phyloP scores from a whole-genome alignment of 495 filamentous ascomycete species.

The Aspergillus olivimuriae region DNA sequence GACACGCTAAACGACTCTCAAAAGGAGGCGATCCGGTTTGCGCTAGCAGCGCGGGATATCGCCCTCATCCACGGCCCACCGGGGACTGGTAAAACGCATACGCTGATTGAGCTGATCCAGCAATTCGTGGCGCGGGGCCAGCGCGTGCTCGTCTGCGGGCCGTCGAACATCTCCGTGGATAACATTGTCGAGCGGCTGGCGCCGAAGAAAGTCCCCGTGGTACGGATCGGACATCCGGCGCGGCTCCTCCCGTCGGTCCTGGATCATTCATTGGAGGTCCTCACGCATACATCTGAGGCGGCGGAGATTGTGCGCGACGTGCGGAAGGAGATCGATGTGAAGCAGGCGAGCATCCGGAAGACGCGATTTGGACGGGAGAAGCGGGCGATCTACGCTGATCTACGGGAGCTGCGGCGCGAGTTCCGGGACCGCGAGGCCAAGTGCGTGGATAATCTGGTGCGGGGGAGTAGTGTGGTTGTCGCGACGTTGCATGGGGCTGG shows the following conservation, averaged over 20 bases:
- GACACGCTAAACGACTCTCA: conserved; percentile 80
- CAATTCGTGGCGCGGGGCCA: conserved; percentile 68
- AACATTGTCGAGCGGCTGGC: conserved; percentile 96
- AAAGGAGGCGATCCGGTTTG: conserved; percentile 85
- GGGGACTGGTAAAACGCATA: conserved; percentile 96
- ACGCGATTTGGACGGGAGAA: conserved; percentile 75
- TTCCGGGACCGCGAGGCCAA: conserved; percentile 77
- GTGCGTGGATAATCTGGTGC: conserved; percentile 70
- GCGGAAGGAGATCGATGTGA: conserved; percentile 85
- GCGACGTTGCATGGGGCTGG: conserved; percentile 92
- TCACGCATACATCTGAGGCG: conserved; percentile 88
- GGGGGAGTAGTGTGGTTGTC: conserved; percentile 76
- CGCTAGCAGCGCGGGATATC: conserved; percentile 73
- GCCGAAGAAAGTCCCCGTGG: conserved; percentile 73
- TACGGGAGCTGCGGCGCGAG: conserved; percentile 82
- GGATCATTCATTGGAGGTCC: conserved; percentile 81
- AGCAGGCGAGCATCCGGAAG: conserved; percentile 83
- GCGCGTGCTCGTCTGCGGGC: conserved; percentile 85
- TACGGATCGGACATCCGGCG: conserved; percentile 90
- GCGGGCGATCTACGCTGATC: conserved; percentile 73
- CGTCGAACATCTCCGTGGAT: conserved; percentile 94
- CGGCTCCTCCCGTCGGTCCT: conserved; percentile 84
- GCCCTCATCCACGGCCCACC: conserved; percentile 94
- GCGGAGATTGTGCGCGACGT: conserved; percentile 88
- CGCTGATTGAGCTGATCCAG: conserved; percentile 87